Evolutionary conservation across 352 stramenopile species (phyloP).

Genomic region (Salisapilia sapeloensis): DNA sequence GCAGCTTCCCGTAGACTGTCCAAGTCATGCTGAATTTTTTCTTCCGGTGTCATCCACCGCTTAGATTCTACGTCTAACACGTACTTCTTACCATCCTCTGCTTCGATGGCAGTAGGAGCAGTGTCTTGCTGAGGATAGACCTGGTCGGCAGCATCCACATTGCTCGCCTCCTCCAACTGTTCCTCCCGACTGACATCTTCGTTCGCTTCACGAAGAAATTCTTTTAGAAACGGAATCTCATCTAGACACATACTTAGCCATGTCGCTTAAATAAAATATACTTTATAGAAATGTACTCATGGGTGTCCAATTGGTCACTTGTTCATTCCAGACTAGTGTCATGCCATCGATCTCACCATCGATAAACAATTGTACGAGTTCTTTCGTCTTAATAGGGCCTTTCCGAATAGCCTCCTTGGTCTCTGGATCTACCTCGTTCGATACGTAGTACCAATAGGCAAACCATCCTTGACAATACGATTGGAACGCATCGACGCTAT

Average conservation of each 20-base stretch:
- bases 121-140: conserved; percentile 16
- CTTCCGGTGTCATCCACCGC: conserved; percentile 47
- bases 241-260: conserved; percentile 10
- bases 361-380: conserved; percentile 39
- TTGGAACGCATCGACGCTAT: conserved; percentile 22
- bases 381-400: conserved; percentile 28
- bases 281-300: conserved; percentile 19
- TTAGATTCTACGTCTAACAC: conserved; percentile 48
- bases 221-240: conserved; percentile 34
- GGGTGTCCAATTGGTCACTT: conserved; percentile 31
- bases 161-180: conserved; percentile 17
- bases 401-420: conserved; percentile 4
- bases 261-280: conserved; percentile 1
- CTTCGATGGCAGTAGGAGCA: conserved; percentile 11
- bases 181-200: conserved; percentile 38
- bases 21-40: conserved; percentile 58
- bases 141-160: conserved; percentile 23
- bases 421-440: conserved; percentile 2
- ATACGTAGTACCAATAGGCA: conserved; percentile 42
- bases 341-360: conserved; percentile 50
- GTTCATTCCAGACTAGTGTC: conserved; percentile 45
- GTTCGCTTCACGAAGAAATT: conserved; percentile 56
- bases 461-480: conserved; percentile 36
- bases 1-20: conserved; percentile 31
- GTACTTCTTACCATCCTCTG: conserved; percentile 53